phyloP scores from a whole-genome alignment of 306 rosid species.

The Cyclanthera cordifolia region DNA sequence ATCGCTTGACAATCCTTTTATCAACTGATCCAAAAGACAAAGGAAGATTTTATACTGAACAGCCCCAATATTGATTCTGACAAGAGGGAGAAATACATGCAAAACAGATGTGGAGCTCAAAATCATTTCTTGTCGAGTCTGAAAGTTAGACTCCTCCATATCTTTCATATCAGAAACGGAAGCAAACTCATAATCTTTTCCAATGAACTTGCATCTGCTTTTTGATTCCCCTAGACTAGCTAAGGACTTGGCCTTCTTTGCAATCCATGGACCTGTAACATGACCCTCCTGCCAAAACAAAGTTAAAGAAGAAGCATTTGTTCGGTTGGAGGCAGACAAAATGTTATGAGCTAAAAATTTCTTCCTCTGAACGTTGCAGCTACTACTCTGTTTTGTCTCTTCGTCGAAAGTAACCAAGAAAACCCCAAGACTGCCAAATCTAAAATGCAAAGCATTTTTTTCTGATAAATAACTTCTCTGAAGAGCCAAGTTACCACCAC shows the following conservation, averaged over 20 bases:
- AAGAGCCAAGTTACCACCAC: slow-evolving; percentile 25
- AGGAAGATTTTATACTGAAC: slow-evolving; percentile 41
- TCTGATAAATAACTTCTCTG: slow-evolving; percentile 37
- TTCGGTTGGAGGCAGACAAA: slow-evolving; percentile 39
- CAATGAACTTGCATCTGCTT: slow-evolving; percentile 40
- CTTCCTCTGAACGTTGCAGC: slow-evolving; percentile 25
- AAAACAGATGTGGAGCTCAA: slow-evolving; percentile 57
- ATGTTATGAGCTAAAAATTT: slow-evolving; percentile 41
- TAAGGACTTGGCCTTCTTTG: slow-evolving; percentile 62
- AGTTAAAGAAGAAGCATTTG: slow-evolving; percentile 43
- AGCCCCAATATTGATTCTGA: slow-evolving; percentile 33
- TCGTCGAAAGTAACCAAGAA: slow-evolving; percentile 42
- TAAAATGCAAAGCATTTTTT: slow-evolving; percentile 47
- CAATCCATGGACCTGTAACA: slow-evolving; percentile 90
- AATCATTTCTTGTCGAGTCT: slow-evolving; percentile 67
- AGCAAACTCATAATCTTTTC: slow-evolving; percentile 59
- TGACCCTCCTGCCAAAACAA: slow-evolving; percentile 69
- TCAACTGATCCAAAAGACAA: slow-evolving; percentile 44
- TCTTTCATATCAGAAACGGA: slow-evolving; percentile 62
- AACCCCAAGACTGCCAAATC: slow-evolving; percentile 39
- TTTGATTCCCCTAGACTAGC: slow-evolving; percentile 52
- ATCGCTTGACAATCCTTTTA: slow-evolving; percentile 33
- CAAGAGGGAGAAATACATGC: slow-evolving; percentile 37
- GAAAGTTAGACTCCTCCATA: slow-evolving; percentile 54
- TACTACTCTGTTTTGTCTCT: slow-evolving; percentile 21